Evolutionary conservation across 2,329 filamentous ascomycete species (phyloP).

Genomic region (Cladosporium sp.): DNA sequence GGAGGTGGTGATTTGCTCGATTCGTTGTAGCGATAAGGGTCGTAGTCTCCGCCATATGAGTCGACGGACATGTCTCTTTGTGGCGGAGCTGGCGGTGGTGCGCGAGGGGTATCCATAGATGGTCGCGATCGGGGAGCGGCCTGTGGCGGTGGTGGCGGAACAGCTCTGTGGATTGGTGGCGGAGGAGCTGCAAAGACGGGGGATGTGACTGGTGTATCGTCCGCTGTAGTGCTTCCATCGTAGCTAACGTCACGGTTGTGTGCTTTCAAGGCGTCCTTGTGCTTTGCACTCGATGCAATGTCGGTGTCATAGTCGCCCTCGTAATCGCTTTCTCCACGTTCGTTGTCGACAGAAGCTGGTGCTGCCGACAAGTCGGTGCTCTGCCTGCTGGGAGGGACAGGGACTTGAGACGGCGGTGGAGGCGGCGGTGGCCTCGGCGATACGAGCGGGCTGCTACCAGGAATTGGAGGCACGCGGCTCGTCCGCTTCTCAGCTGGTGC

Average conservation of each 20-base stretch:
- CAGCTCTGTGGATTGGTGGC: constrained; percentile 45
- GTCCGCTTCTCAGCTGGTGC: constrained; percentile 39
- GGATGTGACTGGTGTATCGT: constrained; percentile 55
- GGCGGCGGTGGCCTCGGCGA: constrained; percentile 50
- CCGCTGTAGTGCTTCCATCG: constrained; percentile 63
- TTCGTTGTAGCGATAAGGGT: constrained; percentile 60
- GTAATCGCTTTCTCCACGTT: constrained; percentile 86
- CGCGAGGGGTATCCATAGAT: constrained; percentile 72
- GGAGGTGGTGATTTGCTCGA: constrained; percentile 31
- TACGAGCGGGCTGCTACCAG: constrained; percentile 39
- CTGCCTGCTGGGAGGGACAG: constrained; percentile 43
- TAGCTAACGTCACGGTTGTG: constrained; percentile 76
- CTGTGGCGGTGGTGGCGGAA: constrained; percentile 59
- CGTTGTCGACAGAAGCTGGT: constrained; percentile 54
- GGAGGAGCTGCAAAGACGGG: constrained; percentile 38
- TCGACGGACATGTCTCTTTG: constrained; percentile 47
- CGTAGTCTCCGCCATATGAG: constrained; percentile 62
- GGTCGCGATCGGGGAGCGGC: constrained; percentile 55
- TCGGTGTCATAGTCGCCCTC: constrained; percentile 98
- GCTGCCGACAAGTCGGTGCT: constrained; percentile 31
- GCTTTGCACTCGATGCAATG: constrained; percentile 88
- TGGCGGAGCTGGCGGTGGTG: constrained; percentile 65
- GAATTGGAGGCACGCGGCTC: constrained; percentile 42
- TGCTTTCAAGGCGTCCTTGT: constrained; percentile 88
- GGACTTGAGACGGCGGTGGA: constrained; percentile 42